phyloP scores from a whole-genome alignment of 192 early-diverging fungal genomes.

The Coemansia brasiliensis region DNA sequence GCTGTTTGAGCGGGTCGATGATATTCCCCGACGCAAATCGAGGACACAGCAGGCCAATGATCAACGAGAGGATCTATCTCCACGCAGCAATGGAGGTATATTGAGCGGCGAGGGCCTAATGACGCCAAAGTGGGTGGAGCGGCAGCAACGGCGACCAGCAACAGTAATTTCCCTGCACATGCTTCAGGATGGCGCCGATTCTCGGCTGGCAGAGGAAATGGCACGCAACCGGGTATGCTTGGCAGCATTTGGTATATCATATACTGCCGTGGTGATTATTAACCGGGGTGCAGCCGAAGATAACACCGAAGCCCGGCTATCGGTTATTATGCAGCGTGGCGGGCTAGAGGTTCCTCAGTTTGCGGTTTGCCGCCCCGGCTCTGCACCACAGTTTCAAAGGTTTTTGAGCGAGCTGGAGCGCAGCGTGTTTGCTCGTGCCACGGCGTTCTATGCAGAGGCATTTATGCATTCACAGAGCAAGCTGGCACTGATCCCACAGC shows the following conservation, averaged over 20 bases:
- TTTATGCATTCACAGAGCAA: constrained; percentile 41
- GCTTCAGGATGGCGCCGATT: constrained; percentile 8
- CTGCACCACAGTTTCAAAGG: constrained; percentile 29
- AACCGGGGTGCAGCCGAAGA: constrained; percentile 18
- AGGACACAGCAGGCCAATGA: constrained; percentile 1
- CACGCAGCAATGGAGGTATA: constrained; percentile 11
- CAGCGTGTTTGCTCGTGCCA: constrained; percentile 13
- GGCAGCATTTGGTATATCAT: constrained; percentile 29
- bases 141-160: constrained; percentile 35
- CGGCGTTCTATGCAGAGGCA: constrained; percentile 27
- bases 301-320: constrained; percentile 9
- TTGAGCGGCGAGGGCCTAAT: constrained; percentile 25
- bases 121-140: constrained; percentile 28
- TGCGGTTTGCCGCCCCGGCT: constrained; percentile 31
- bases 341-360: constrained; percentile 34
- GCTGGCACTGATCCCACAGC: constrained; percentile 21
- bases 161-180: constrained; percentile 37
- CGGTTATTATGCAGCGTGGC: constrained; percentile 10
- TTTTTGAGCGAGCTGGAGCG: constrained; percentile 30
- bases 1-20: constrained; percentile 30
- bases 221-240: constrained; percentile 50
- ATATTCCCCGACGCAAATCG: constrained; percentile 33
- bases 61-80: constrained; percentile 12
- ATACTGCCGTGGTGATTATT: constrained; percentile 34
- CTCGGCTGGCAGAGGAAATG: constrained; percentile 22